These are phyloP conservation scores for Rhodofomes roseus DNA, from an alignment of 1,284 basidiomycete species.

Conservation along the genomic window DNA sequence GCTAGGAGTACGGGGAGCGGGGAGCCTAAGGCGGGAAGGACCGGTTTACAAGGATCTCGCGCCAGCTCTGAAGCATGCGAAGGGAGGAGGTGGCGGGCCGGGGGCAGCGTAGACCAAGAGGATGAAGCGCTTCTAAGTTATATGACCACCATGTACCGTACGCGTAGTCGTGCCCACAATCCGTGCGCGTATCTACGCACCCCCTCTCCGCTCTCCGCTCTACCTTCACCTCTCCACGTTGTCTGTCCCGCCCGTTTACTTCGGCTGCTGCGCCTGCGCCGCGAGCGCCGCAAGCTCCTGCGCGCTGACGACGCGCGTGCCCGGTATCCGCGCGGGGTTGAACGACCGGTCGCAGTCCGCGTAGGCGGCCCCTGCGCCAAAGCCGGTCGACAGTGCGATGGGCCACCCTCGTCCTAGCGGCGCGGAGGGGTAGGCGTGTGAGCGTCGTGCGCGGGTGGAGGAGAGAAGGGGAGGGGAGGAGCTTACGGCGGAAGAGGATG, in stretches of 20 bases:
- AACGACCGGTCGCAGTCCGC: slow-evolving; percentile 96
- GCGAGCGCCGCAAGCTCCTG: slow-evolving; percentile 13
- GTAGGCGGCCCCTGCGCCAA: slow-evolving; percentile 85
- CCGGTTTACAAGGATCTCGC: no score
- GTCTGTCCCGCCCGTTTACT: slow-evolving; percentile 12
- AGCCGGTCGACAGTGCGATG: slow-evolving; percentile 89
- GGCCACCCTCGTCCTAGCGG: slow-evolving; percentile 91
- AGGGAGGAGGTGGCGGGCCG: no score
- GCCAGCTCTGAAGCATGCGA: no score
- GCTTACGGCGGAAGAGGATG: slow-evolving; percentile 92
- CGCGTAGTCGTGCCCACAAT: background rate
- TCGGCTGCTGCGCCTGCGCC: slow-evolving; percentile 10
- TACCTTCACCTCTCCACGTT: background rate
- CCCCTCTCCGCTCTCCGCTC: background rate
- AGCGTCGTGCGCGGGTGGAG: background rate
- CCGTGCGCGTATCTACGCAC: no score
- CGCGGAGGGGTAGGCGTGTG: background rate
- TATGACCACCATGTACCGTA: background rate
- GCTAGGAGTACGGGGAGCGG: no score
- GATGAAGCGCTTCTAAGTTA: background rate
- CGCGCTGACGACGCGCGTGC: slow-evolving; percentile 69
- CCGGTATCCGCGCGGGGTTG: slow-evolving; percentile 91
- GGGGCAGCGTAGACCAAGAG: no score
- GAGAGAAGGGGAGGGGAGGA: slow-evolving; percentile 2
- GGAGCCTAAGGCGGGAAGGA: no score